Conservation (phyloP, 2,329 filamentous ascomycete genomes). For the Paecilomyces sp. region DNA sequence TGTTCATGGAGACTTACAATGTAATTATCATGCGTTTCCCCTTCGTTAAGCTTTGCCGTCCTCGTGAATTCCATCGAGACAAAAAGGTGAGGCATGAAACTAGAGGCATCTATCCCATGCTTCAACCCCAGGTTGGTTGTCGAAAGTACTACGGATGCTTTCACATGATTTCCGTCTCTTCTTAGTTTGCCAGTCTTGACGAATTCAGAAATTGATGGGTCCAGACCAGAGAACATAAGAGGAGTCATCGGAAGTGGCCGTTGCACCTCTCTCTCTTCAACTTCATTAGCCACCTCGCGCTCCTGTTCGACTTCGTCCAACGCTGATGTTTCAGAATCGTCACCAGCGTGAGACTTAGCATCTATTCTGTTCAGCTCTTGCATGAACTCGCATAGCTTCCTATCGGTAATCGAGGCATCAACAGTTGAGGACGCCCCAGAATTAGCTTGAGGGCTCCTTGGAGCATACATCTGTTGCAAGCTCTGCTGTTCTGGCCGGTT, state of each 20-base stretch:
- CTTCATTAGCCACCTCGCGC: slow-evolving; percentile 52
- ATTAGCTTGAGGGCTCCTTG: slow-evolving; percentile 11
- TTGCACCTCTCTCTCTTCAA: slow-evolving; percentile 51
- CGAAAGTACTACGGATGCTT: slow-evolving; percentile 37
- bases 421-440: slow-evolving; percentile 6
- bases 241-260: slow-evolving; percentile 36
- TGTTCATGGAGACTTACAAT: slow-evolving; percentile 3
- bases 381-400: slow-evolving; percentile 22
- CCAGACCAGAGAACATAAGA: slow-evolving; percentile 39
- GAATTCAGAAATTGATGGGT: slow-evolving; percentile 42
- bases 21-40: slow-evolving; percentile 37
- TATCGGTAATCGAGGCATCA: slow-evolving; percentile 7
- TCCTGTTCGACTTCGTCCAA: slow-evolving; percentile 51
- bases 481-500: slow-evolving; percentile 51
- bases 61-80: slow-evolving; percentile 43
- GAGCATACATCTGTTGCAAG: slow-evolving; percentile 52
- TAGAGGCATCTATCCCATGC: slow-evolving; percentile 16
- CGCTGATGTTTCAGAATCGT: slow-evolving; percentile 33
- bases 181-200: slow-evolving; percentile 38
- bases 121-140: slow-evolving; percentile 32
- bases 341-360: slow-evolving; percentile 43
- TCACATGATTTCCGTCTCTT: slow-evolving; percentile 31
- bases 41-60: slow-evolving; percentile 32
- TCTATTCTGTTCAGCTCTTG: slow-evolving; percentile 25
- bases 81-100: slow-evolving; percentile 21